phyloP scores from a whole-genome alignment of 768 basidiomycete genomes.

The Cystobasidium ongulense region DNA sequence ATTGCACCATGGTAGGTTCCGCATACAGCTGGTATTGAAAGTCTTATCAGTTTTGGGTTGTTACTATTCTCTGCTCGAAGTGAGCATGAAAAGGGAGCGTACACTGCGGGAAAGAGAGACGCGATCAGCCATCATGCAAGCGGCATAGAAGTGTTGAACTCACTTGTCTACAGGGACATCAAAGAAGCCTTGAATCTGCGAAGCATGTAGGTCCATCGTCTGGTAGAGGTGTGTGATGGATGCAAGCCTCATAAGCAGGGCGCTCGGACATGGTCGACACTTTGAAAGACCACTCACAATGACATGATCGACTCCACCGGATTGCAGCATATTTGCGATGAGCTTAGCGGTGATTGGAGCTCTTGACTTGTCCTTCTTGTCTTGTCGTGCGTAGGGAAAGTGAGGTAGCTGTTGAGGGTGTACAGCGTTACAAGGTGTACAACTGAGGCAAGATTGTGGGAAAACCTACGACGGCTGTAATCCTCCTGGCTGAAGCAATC shows the following conservation, averaged over 20 bases:
- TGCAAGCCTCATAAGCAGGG: background rate
- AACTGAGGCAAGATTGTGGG: background rate
- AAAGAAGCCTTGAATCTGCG: conserved; percentile 99
- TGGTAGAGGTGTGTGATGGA: conserved; percentile 42
- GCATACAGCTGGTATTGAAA: conserved; percentile 57
- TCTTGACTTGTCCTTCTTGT: conserved; percentile 98
- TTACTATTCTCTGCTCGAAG: background rate
- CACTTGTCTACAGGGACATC: conserved; percentile 99
- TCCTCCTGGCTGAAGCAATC: conserved; percentile 95
- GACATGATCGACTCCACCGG: conserved; percentile 88
- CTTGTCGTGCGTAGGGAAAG: conserved; percentile 93
- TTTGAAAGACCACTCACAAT: conserved; percentile 57
- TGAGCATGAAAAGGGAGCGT: conserved; percentile 38
- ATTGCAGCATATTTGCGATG: conserved; percentile 93
- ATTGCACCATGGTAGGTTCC: conserved; percentile 87
- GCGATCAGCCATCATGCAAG: background rate
- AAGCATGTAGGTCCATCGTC: conserved; percentile 99
- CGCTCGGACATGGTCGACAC: background rate
- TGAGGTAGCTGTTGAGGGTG: conserved; percentile 52
- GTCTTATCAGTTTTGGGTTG: conserved; percentile 41
- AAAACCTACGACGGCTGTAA: conserved; percentile 70
- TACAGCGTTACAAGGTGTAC: background rate
- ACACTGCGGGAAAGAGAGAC: conserved; percentile 34
- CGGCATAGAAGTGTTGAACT: conserved; percentile 47
- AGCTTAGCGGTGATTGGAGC: conserved; percentile 97